Conservation (phyloP, 805 yeast species). For the Wickerhamomyces chaumierensis region DNA sequence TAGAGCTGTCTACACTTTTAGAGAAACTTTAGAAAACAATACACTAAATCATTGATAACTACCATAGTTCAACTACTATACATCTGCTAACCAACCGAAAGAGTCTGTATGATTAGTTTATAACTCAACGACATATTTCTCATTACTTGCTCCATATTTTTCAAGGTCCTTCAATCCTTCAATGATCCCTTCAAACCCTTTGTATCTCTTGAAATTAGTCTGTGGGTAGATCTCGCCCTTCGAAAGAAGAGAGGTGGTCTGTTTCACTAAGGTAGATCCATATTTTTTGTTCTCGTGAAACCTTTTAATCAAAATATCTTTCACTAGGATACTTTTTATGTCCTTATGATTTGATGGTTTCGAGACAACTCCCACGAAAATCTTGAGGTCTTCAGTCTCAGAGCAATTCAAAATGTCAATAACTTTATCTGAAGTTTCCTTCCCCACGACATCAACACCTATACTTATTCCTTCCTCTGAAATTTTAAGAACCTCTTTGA, state of each 20-base stretch:
- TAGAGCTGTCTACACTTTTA: no score
- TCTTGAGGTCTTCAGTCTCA: slow-evolving; percentile 9
- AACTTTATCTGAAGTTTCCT: slow-evolving; percentile 25
- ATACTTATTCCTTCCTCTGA: slow-evolving; percentile 21
- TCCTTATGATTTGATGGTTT: slow-evolving; percentile 20
- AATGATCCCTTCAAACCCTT: slow-evolving; percentile 24
- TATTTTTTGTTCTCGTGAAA: slow-evolving; percentile 32
- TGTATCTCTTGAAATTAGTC: slow-evolving; percentile 22
- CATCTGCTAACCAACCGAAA: no score
- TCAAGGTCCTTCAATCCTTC: slow-evolving; percentile 29
- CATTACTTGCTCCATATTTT: slow-evolving; percentile 29
- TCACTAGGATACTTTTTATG: slow-evolving; percentile 17
- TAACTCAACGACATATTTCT: slow-evolving; percentile 27
- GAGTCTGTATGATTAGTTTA: no score
- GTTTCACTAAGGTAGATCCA: slow-evolving; percentile 24
- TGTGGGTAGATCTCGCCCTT: slow-evolving; percentile 22
- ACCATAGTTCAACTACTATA: no score
- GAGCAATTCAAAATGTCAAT: slow-evolving; percentile 18
- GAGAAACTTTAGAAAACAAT: no score
- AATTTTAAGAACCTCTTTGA: slow-evolving; percentile 11
- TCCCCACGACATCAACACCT: slow-evolving; percentile 35
- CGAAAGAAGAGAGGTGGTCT: slow-evolving; percentile 23
- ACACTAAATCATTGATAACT: no score
- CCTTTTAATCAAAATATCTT: slow-evolving; percentile 26
- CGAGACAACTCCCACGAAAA: slow-evolving; percentile 30